These are phyloP conservation scores for Backusella australiensis DNA, from an alignment of 192 early-diverging fungal species.

Conservation along the genomic window DNA sequence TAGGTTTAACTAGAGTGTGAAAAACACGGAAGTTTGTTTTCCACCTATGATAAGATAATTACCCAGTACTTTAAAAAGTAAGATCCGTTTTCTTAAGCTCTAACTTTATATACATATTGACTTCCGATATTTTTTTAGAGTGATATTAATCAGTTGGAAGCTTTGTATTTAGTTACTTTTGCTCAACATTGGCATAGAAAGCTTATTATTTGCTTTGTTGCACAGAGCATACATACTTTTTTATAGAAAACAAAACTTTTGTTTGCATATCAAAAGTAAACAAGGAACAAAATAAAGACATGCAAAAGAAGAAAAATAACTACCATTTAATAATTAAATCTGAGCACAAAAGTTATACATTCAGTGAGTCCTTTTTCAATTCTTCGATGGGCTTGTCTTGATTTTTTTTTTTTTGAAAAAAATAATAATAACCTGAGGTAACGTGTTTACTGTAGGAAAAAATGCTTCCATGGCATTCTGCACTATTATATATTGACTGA, in stretches of 20 bases:
- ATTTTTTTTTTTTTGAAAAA: background rate
- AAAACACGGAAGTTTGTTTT: background rate
- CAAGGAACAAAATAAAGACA: too few species aligned
- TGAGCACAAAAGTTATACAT: background rate
- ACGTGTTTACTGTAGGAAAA: background rate
- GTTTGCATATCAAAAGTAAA: too few species aligned
- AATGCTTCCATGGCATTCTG: background rate
- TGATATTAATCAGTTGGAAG: background rate
- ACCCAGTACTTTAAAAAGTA: constrained; percentile 2
- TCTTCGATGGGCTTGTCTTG: background rate
- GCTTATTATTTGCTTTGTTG: background rate
- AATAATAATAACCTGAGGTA: background rate
- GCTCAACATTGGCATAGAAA: background rate
- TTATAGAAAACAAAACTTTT: background rate
- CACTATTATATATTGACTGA: background rate
- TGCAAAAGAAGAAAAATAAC: too few species aligned
- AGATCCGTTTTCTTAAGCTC: background rate
- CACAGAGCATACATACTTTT: background rate
- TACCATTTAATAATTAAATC: background rate
- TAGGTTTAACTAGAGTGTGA: background rate
- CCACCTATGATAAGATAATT: background rate
- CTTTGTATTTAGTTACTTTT: background rate
- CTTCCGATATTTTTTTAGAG: background rate
- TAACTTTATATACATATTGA: background rate
- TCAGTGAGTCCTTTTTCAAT: background rate